Evolutionary conservation across 2,329 filamentous ascomycete species (phyloP), one percentile per base, ranked within the genome.

Genomic region (Furcasterigmium sp.): DNA sequence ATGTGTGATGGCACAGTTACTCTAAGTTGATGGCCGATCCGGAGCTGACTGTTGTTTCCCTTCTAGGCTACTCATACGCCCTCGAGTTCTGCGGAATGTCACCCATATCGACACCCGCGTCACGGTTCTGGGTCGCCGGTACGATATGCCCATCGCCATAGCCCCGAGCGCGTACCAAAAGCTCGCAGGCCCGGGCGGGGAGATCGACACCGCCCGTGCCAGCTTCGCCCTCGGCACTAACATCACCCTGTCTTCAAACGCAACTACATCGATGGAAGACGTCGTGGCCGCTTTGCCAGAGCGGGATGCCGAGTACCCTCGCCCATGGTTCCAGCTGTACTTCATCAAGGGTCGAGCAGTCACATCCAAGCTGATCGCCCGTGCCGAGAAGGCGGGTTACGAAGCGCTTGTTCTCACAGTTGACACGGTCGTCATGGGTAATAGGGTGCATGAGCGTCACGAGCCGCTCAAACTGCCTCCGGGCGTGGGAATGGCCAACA

Each of bases 161-260:
- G 75, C 77, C 26, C 82, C 82, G 1, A 79, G 81, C 2, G 79
- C 79, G 3, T 80, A 85, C 73, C 80, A 77, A 3, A 73, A 70
- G 39, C 60, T 84, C 42, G 78, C 81, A 37, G 80, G 86, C 52
- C 71, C 75, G 0, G 73, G 82, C 20, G 83, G 82, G 14, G 82
- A 86, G 58, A 49, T 46, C 37, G 48, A 46, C 30, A 39, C 49
- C n/a, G 43, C 26, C 26, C 35, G 48, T 25, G 46, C 38, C 29
- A 43, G 44, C 44, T 42, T 26, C 21, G 50, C 53, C 3, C 61
- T 68, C 13, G 72, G 76, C 1, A 70, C 82, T 7, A 71, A 81
- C 25, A 78, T 82, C 53, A 76, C 75, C 40, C 65, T 85, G 34
- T 80, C 76, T 13, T 84, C 79, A 10, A 79, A 75, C 39, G 78